phyloP scores from a whole-genome alignment of 2,329 filamentous ascomycete species.

The Pleomassaria siparia region DNA sequence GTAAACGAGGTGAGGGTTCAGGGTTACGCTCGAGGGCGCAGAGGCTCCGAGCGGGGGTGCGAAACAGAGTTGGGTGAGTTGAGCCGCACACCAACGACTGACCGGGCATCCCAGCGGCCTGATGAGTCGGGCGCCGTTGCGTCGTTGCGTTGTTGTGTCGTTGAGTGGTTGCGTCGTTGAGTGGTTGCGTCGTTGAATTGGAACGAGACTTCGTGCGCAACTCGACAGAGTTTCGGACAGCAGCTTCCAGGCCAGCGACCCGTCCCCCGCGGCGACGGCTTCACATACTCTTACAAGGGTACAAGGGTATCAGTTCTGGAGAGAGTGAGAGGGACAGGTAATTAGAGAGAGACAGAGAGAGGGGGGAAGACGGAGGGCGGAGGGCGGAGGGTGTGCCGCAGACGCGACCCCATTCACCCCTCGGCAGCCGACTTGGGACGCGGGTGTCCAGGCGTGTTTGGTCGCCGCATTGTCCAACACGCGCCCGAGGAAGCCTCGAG shows the following conservation, averaged over 20 bases:
- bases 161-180: conserved; percentile 28
- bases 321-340: too few relatives aligned
- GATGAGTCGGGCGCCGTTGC: conserved; percentile 33
- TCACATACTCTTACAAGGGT: too few relatives aligned
- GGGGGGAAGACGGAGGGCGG: background rate
- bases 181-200: conserved; percentile 27
- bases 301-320: too few relatives aligned
- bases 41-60: conserved; percentile 31
- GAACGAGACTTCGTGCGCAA: conserved; percentile 10
- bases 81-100: conserved; percentile 34
- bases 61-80: conserved; percentile 30
- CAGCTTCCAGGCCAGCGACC: conserved; percentile 11
- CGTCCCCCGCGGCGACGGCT: conserved; percentile 31
- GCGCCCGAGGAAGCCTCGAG: too few relatives aligned
- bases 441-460: background rate
- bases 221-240: conserved; percentile 21
- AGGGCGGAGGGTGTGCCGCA: background rate
- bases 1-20: too few relatives aligned
- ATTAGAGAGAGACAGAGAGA: too few relatives aligned
- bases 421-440: conserved; percentile 20
- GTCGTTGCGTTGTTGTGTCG: conserved; percentile 35
- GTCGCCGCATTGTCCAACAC: background rate
- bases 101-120: conserved; percentile 31
- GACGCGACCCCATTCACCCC: conserved; percentile 8
- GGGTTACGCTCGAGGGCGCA: conserved; percentile 13